Evolutionary conservation across 768 basidiomycete genomes (phyloP).

Genomic region (Termitomyces sp.): DNA sequence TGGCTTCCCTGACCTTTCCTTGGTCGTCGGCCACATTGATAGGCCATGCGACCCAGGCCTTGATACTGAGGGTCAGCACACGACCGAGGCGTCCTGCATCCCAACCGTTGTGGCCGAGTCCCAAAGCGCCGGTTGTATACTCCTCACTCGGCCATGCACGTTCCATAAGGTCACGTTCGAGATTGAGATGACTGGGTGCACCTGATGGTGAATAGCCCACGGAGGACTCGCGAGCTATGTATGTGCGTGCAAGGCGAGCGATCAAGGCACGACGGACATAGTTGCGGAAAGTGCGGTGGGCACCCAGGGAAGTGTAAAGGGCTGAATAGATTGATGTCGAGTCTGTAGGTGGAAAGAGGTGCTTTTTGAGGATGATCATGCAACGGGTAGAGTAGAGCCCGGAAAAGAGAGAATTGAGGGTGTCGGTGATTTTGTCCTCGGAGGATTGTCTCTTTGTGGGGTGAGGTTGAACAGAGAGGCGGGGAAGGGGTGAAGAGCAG

Average conservation of each 20-base stretch:
- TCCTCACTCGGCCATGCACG: conserved; percentile 73
- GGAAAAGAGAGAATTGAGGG: conserved; percentile 51
- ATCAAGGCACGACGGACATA: conserved; percentile 60
- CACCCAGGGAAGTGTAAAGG: conserved; percentile 51
- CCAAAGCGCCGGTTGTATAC: conserved; percentile 23
- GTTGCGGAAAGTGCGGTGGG: conserved; percentile 58
- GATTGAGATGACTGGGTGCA: conserved; percentile 52
- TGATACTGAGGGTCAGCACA: conserved; percentile 49
- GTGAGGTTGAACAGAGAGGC: conserved; percentile 51
- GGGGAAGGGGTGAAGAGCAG: conserved; percentile 64
- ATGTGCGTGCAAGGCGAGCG: conserved; percentile 62
- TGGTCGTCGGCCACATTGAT: conserved; percentile 25
- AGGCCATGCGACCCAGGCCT: conserved; percentile 53
- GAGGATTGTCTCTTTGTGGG: conserved; percentile 30
- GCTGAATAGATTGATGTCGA: conserved; percentile 24
- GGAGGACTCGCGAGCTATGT: conserved; percentile 52
- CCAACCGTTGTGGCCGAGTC: conserved; percentile 48
- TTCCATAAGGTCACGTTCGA: conserved; percentile 66
- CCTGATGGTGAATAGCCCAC: conserved; percentile 57
- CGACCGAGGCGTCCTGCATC: conserved; percentile 58
- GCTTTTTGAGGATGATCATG: conserved; percentile 56
- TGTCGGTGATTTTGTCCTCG: conserved; percentile 58
- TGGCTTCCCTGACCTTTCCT: conserved; percentile 29
- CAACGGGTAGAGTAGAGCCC: conserved; percentile 67
- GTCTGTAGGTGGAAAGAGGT: conserved; percentile 48